Base-by-base conservation (phyloP, 2,329 filamentous ascomycete genomes). In the Huntiella savannae region DNA sequence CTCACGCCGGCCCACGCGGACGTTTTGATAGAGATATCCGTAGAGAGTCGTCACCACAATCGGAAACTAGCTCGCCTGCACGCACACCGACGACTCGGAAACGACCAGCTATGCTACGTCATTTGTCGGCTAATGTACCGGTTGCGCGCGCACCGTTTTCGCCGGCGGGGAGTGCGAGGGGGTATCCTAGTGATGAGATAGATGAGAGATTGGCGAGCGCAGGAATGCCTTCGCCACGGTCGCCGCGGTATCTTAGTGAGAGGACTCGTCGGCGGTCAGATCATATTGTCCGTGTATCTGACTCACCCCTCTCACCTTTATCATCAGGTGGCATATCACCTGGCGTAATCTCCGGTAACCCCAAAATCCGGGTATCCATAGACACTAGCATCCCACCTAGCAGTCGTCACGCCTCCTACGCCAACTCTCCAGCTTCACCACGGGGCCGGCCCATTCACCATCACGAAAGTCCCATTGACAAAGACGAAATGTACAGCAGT, bases 131-230 rank as follows among this genome's bases (percentile, higher is more conserved):
- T 4, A 43, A 45, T 28, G 44, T 46, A 8, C 43, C 34, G 10
- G 37, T 48, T 3, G 19, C 36, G 28, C 43, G 43, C 11, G 33
- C 43, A 4, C 39, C 47, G n/a, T 49, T 49, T 33, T 46, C 47
- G 4, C 43, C 47, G 7, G 33, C 45, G 7, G 38, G 33, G 7
- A 40, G 39, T 15, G 45, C 42, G 10, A 41, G 36, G n/a, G 38
- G 17, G 5, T 46, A 39, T 22, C 22, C 22, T 28, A 10, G 6
- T 28, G 22, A 28, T 10, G 22, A 28, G 22, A 28, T 28, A 10
- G 22, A 28, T 28, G 22, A 28, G 22, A 7, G 22, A 3, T 28
- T 28, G 22, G 22, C 22, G 22, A 28, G 22, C 22, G 22, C 22
- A 7, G 22, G 22, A 28, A 28, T 28, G 5, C 28, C 39, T 4